Conservation (phyloP, 1,284 basidiomycete species). For the Microbotryum lychnidis-dioicae region DNA sequence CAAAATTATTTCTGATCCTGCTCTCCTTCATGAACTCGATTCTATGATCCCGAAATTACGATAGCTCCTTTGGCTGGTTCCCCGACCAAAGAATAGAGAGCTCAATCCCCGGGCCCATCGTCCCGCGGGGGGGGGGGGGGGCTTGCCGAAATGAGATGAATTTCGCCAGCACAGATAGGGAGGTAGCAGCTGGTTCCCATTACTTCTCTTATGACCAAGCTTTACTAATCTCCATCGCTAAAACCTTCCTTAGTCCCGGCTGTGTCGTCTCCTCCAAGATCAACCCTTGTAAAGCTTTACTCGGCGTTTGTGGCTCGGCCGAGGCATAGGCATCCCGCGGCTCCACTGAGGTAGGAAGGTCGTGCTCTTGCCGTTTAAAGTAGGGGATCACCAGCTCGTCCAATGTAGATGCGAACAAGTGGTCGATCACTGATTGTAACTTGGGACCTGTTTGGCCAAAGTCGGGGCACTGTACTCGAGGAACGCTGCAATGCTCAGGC, state of each 20-base stretch:
- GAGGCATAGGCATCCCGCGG: neutral
- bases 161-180: no score
- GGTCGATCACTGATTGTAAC: constrained; percentile 49
- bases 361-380: constrained; percentile 3
- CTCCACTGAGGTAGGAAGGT: neutral
- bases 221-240: constrained; percentile 18
- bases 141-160: no score
- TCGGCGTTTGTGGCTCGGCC: neutral
- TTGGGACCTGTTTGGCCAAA: constrained; percentile 87
- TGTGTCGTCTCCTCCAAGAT: neutral
- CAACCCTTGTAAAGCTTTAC: constrained; percentile 10
- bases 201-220: constrained; percentile 9
- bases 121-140: no score
- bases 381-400: constrained; percentile 16
- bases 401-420: constrained; percentile 18
- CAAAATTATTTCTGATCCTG: no score
- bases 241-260: constrained; percentile 20
- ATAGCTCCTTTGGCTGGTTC: no score
- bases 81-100: no score
- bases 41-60: no score
- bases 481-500: neutral
- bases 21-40: no score
- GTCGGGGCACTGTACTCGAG: constrained; percentile 59
- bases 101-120: no score
- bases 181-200: no score